Base-by-base conservation (phyloP, 1,284 basidiomycete species). In the Chondrostereum purpureum region DNA sequence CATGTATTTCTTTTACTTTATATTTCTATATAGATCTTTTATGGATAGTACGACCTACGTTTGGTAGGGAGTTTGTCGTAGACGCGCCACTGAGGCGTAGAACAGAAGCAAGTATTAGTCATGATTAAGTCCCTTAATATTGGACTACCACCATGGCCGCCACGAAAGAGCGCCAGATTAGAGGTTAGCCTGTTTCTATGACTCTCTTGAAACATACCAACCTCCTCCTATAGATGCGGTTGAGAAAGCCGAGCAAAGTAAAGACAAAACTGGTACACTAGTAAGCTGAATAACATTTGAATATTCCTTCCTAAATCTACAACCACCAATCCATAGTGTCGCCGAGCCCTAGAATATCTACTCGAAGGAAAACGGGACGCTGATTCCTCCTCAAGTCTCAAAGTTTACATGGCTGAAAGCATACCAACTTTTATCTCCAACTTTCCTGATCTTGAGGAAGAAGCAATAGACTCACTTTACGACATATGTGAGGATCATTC, bases 401-500 rank as follows among this genome's bases (percentile, higher is more conserved):
- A 83, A 55, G 70, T 69, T 21, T 64, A 78, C 17, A 80, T 79
- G 1, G 82, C 83, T 0, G 62, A 65, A 19, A 73, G 77, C 45
- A 73, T 86, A 48, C 72, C 69, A 41, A 54, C 64, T 37, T 79
- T 80, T 56, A 78, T 85, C 62, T 72, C 65, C 51, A 75, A 81
- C 58, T 83, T 83, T 54, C 75, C 77, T 1, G 81, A 83, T 38
- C 64, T 82, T 13, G 80, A 84, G 58, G 84, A 87, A 53, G 75
- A 75, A 20, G 80, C 80, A 4, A 83, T 86, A 55, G 81, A 86
- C 52, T 78, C 80, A 16, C 72, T 86, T 17, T 87, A 86, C 54
- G 83, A 86, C 60, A 63, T 87, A 1, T 86, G 83, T 56, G 83
- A 86, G 59, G 83, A 87, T 63, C 73, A 73, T 39, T 70, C 72